phyloP scores from a whole-genome alignment of 768 basidiomycete genomes.

The Solioccasus polychromus region DNA sequence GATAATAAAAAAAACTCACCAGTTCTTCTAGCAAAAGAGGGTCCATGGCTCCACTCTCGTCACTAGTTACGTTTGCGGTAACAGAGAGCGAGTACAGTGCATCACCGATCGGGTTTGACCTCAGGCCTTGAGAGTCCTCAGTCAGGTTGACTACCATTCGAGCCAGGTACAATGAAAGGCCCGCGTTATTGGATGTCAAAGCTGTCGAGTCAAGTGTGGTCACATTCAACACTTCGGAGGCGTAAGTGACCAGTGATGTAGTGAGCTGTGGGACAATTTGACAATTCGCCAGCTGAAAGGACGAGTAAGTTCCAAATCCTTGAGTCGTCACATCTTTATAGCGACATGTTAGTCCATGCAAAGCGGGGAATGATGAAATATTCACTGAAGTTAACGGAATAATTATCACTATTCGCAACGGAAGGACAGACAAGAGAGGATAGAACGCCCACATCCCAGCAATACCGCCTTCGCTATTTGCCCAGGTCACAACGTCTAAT shows the following conservation, averaged over 20 bases:
- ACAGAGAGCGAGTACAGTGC: too few species aligned
- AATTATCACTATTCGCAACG: neutral
- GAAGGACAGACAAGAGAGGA: conserved; percentile 12
- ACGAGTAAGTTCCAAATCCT: conserved; percentile 4
- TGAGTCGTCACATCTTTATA: conserved; percentile 1
- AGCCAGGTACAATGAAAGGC: neutral
- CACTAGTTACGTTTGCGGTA: too few species aligned
- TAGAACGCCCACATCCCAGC: neutral
- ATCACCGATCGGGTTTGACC: too few species aligned
- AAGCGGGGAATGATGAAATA: neutral
- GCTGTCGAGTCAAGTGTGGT: neutral
- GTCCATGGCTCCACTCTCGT: too few species aligned
- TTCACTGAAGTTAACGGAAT: conserved; percentile 3
- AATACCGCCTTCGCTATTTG: neutral
- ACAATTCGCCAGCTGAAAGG: conserved; percentile 9
- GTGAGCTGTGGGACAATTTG: conserved; percentile 6
- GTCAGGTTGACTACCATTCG: too few species aligned
- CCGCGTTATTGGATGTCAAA: neutral
- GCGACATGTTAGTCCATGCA: too few species aligned
- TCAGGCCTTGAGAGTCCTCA: too few species aligned
- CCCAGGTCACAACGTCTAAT: conserved; percentile 2
- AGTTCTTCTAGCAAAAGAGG: too few species aligned
- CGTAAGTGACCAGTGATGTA: conserved; percentile 2
- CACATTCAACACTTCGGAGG: neutral
- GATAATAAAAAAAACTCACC: too few species aligned